These are phyloP conservation scores for Metschnikowia reukaufii DNA, from an alignment of 805 yeast species.

Conservation along the genomic window DNA sequence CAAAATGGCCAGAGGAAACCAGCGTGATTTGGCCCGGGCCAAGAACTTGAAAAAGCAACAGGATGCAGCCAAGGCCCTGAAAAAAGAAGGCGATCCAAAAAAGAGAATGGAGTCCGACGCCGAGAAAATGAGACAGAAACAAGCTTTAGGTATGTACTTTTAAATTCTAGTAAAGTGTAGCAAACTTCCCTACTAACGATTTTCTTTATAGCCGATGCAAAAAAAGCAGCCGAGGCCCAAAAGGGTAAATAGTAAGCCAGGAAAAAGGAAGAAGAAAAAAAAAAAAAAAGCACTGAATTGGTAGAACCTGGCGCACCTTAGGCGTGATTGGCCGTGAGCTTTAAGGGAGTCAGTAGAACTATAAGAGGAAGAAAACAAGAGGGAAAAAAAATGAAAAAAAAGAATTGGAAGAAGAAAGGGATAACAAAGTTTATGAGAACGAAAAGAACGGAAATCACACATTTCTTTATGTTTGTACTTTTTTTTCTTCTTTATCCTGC, in stretches of 20 bases:
- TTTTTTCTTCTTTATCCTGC: too few species aligned
- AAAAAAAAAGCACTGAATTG: too few species aligned
- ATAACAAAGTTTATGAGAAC: too few species aligned
- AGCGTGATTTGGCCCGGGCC: conserved; percentile 89
- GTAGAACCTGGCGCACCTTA: too few species aligned
- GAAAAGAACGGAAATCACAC: too few species aligned
- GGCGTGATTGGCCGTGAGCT: too few species aligned
- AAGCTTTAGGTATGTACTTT: conserved; percentile 66
- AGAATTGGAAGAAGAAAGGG: too few species aligned
- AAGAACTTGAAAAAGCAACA: conserved; percentile 82
- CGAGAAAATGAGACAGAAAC: conserved; percentile 85
- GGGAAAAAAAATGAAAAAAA: too few species aligned
- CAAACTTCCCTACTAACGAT: neutral
- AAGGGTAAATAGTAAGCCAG: conserved; percentile 58
- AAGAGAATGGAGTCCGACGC: conserved; percentile 89
- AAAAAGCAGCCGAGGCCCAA: conserved; percentile 34
- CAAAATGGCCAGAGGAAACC: conserved; percentile 92
- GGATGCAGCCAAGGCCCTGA: conserved; percentile 53
- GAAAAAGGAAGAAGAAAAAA: too few species aligned
- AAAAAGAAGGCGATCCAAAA: conserved; percentile 79
- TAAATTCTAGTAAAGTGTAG: neutral
- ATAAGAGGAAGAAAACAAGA: too few species aligned
- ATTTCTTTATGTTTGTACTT: too few species aligned
- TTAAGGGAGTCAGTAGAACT: too few species aligned
- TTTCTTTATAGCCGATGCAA: conserved; percentile 53